Evolutionary conservation across 805 yeast genomes (phyloP).

Genomic region (Kodamaea leandrae): DNA sequence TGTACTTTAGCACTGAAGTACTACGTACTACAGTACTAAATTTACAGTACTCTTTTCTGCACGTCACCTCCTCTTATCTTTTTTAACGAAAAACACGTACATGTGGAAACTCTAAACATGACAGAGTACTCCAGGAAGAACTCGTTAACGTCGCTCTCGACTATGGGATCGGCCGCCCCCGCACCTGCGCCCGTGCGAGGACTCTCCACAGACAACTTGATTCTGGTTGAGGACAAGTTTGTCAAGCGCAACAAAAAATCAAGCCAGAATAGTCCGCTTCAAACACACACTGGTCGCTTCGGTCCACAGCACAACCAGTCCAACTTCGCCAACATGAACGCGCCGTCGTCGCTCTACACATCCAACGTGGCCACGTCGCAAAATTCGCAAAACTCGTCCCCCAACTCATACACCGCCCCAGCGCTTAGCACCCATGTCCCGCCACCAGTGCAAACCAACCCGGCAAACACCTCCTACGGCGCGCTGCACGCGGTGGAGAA

Average conservation of each 20-base stretch:
- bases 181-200: constrained; percentile 23
- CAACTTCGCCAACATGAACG: neutral
- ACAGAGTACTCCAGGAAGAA: constrained; percentile 24
- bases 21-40: too few relatives aligned
- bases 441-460: too few relatives aligned
- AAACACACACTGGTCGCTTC: neutral
- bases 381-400: too few relatives aligned
- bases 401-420: too few relatives aligned
- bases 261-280: neutral
- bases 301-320: neutral
- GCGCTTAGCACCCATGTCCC: too few relatives aligned
- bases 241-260: constrained; percentile 22
- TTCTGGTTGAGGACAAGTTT: constrained; percentile 39
- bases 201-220: constrained; percentile 38
- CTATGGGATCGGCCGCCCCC: constrained; percentile 1
- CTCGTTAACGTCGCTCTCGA: constrained; percentile 28
- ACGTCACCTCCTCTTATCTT: neutral
- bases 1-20: too few relatives aligned
- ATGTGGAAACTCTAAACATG: neutral
- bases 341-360: too few relatives aligned
- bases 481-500: neutral
- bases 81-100: neutral
- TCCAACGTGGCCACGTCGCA: neutral
- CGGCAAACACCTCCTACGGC: too few relatives aligned
- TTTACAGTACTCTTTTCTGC: too few relatives aligned